A percentile compares a stretch with the other conserved stretches of the same genome.
Conservation (phyloP, 1,139 yeast genomes). For the Protomyces macrosporus region DNA sequence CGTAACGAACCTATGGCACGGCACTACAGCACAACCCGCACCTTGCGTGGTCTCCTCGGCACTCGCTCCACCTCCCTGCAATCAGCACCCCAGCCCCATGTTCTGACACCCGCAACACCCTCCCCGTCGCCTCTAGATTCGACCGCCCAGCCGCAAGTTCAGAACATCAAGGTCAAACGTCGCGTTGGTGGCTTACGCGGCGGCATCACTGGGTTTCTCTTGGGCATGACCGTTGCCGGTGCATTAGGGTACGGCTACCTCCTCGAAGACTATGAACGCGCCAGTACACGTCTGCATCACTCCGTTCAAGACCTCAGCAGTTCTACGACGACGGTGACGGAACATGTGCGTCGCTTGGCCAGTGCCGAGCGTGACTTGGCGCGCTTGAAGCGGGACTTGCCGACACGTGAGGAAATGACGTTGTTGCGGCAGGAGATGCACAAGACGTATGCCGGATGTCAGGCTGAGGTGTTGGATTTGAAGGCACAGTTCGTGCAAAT, state of each 20-base stretch:
- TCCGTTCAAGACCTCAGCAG: constrained; percentile 26
- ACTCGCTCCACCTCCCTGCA: neutral
- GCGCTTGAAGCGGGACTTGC: constrained; percentile 13
- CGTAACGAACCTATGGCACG: neutral
- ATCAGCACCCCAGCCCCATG: constrained; percentile 1
- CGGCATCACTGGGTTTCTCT: constrained; percentile 27
- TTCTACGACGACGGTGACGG: constrained; percentile 15
- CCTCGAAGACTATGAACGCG: constrained; percentile 26
- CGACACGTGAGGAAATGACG: constrained; percentile 21
- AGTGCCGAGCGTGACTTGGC: constrained; percentile 21
- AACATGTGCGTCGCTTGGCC: constrained; percentile 23
- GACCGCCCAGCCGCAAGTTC: constrained; percentile 9
- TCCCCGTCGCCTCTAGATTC: constrained; percentile 18
- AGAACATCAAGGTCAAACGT: constrained; percentile 19
- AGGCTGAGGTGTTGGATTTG: constrained; percentile 22
- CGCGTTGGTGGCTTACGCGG: constrained; percentile 23
- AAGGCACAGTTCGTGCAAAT: constrained; percentile 21
- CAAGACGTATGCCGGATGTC: constrained; percentile 23
- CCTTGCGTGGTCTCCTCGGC: neutral
- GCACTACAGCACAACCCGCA: neutral
- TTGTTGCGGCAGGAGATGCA: constrained; percentile 25
- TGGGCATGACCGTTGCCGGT: constrained; percentile 27
- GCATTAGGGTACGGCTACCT: constrained; percentile 24
- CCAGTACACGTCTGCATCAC: constrained; percentile 13
- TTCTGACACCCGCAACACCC: constrained; percentile 5